A percentile compares a stretch with the other conserved stretches of the same genome.
Evolutionary conservation across 2,329 filamentous ascomycete genomes (phyloP).

Genomic region (Bimuria novae-zelandiae): DNA sequence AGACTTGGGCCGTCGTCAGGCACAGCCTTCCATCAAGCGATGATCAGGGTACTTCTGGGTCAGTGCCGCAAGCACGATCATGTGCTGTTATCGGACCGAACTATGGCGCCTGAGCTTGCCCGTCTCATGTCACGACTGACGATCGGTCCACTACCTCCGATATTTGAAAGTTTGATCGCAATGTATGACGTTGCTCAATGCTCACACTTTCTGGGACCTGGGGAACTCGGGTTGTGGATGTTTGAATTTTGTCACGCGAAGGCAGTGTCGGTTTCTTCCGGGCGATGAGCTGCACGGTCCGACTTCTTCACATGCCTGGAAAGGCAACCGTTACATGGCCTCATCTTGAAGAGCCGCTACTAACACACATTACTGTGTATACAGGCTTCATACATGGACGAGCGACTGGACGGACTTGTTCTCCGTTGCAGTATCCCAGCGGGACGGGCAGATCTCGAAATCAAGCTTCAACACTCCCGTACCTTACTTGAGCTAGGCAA

Average conservation of each 20-base stretch:
- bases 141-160: background rate
- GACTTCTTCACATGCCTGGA: slow-evolving; percentile 3
- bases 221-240: background rate
- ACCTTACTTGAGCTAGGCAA: background rate
- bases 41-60: slow-evolving; percentile 28
- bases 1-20: slow-evolving; percentile 24
- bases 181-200: slow-evolving; percentile 5
- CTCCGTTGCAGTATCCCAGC: background rate
- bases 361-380: background rate
- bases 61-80: slow-evolving; percentile 33
- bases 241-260: background rate
- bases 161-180: background rate
- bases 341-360: background rate
- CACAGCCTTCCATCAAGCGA: slow-evolving; percentile 24
- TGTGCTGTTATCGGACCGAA: slow-evolving; percentile 39
- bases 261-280: background rate
- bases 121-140: slow-evolving; percentile 4
- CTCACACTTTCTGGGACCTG: too few relatives aligned
- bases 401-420: background rate
- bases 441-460: background rate
- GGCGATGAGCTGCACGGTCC: background rate
- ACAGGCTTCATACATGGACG: background rate
- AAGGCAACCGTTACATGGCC: background rate
- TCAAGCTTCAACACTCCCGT: background rate
- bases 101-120: slow-evolving; percentile 22